Evolutionary conservation across 1,139 yeast species (phyloP).

Genomic region (Yamadazyma taylorii): DNA sequence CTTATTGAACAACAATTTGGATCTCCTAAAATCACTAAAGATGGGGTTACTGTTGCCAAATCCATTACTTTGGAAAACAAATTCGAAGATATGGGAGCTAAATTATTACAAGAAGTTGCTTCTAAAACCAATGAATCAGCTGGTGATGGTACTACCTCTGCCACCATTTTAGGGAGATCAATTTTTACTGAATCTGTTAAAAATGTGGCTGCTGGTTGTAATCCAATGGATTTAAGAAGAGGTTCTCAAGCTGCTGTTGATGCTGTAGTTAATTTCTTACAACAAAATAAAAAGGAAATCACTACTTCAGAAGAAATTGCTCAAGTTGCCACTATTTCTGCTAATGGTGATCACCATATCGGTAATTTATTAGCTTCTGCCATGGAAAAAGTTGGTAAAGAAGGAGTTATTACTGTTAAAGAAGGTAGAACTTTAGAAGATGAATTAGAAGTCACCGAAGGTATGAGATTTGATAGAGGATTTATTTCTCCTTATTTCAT

Average conservation of each 20-base stretch:
- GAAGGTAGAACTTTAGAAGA: constrained; percentile 98
- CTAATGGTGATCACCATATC: constrained; percentile 94
- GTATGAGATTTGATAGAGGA: constrained; percentile 99
- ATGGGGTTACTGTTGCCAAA: constrained; percentile 97
- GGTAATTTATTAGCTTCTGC: constrained; percentile 94
- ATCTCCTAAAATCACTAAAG: constrained; percentile 97
- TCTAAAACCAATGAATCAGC: constrained; percentile 98
- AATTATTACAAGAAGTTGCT: constrained; percentile 95
- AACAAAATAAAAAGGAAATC: constrained; percentile 90
- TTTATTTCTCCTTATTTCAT: constrained; percentile 97
- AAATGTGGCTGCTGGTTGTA: constrained; percentile 99
- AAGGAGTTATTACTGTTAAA: constrained; percentile 96
- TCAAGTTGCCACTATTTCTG: constrained; percentile 98
- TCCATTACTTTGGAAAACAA: constrained; percentile 85
- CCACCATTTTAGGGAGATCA: constrained; percentile 95
- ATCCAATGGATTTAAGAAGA: constrained; percentile 99
- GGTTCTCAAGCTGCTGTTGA: constrained; percentile 99
- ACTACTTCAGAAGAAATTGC: constrained; percentile 97
- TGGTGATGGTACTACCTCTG: constrained; percentile 99
- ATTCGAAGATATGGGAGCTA: constrained; percentile 97
- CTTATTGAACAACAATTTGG: constrained; percentile 97
- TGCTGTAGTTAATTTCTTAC: constrained; percentile 88
- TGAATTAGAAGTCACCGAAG: constrained; percentile 97
- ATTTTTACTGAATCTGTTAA: constrained; percentile 96
- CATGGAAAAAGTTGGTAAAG: constrained; percentile 99